A percentile compares a stretch with the other conserved stretches of the same genome.
These are phyloP conservation scores for Phyllostachys edulis DNA, from an alignment of 176 grass and related monocot genomes.

Conservation along the genomic window DNA sequence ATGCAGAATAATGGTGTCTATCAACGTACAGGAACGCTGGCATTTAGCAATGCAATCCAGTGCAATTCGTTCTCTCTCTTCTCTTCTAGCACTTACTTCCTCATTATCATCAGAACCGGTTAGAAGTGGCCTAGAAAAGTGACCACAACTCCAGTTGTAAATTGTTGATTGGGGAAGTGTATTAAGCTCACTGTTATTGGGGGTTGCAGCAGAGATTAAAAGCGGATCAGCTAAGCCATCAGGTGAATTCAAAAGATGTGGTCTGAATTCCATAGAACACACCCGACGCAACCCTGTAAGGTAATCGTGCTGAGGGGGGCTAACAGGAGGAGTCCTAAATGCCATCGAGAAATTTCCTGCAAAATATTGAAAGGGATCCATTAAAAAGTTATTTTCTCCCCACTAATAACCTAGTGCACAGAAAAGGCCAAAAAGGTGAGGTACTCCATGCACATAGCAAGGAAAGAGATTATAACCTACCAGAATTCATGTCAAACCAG, in stretches of 20 bases:
- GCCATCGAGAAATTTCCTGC: slow-evolving; percentile 70
- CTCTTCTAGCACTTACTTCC: slow-evolving; percentile 72
- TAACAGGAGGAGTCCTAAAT: slow-evolving; percentile 97
- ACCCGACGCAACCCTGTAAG: slow-evolving; percentile 81
- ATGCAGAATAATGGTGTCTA: neutral
- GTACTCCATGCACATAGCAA: slow-evolving; percentile 27
- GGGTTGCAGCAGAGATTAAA: slow-evolving; percentile 50
- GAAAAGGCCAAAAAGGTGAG: neutral
- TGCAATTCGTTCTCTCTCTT: slow-evolving; percentile 71
- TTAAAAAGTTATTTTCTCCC: neutral
- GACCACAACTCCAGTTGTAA: slow-evolving; percentile 98
- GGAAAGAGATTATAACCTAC: slow-evolving; percentile 41
- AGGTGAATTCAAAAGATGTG: slow-evolving; percentile 69
- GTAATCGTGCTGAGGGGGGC: slow-evolving; percentile 87
- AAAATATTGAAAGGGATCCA: slow-evolving; percentile 23
- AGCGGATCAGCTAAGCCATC: slow-evolving; percentile 84
- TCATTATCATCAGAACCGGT: slow-evolving; percentile 78
- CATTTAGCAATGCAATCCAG: slow-evolving; percentile 80
- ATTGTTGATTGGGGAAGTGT: slow-evolving; percentile 74
- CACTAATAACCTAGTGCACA: neutral
- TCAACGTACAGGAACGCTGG: slow-evolving; percentile 85
- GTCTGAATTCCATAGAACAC: slow-evolving; percentile 90
- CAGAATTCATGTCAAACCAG: slow-evolving; percentile 96
- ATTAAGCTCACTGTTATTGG: slow-evolving; percentile 51
- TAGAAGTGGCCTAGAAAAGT: slow-evolving; percentile 96